Percentiles rank a stretch among this genome's conserved stretches.
phyloP scores from a whole-genome alignment of 345 rosid species.

The Hirschfeldia incana region DNA sequence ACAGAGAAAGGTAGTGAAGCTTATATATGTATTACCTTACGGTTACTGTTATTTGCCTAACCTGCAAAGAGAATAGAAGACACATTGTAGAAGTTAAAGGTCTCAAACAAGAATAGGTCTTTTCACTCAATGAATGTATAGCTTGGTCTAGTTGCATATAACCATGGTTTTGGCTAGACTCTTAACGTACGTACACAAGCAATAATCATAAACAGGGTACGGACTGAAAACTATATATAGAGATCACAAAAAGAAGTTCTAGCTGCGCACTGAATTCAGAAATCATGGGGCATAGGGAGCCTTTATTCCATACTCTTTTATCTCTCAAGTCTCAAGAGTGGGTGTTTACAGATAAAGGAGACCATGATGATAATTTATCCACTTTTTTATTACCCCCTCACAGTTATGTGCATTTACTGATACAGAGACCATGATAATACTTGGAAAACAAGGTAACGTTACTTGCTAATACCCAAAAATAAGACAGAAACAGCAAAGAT shows the following conservation, averaged over 20 bases:
- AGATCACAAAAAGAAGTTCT: neutral
- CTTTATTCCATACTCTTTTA: neutral
- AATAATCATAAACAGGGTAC: neutral
- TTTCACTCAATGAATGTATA: conserved; percentile 3
- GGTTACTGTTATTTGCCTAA: conserved; percentile 82
- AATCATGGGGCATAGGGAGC: neutral
- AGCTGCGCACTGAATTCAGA: neutral
- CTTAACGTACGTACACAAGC: neutral
- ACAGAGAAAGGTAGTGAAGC: conserved; percentile 4
- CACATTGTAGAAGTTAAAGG: neutral
- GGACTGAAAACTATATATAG: no score
- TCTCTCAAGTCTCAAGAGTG: neutral
- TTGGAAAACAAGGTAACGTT: conserved; percentile 14
- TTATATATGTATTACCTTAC: conserved; percentile 52
- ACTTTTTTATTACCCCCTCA: neutral
- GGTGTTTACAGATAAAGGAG: conserved; percentile 5
- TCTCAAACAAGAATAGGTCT: conserved; percentile 3
- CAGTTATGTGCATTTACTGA: conserved; percentile 2
- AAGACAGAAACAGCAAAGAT: neutral
- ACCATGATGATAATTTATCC: neutral
- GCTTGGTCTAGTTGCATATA: neutral
- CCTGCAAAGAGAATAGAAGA: conserved; percentile 53
- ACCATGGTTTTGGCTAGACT: neutral
- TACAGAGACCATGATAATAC: neutral
- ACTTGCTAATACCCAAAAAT: neutral